Evolutionary conservation across 148 eudicot genomes (phyloP).

Genomic region (Vaccinium darrowii): DNA sequence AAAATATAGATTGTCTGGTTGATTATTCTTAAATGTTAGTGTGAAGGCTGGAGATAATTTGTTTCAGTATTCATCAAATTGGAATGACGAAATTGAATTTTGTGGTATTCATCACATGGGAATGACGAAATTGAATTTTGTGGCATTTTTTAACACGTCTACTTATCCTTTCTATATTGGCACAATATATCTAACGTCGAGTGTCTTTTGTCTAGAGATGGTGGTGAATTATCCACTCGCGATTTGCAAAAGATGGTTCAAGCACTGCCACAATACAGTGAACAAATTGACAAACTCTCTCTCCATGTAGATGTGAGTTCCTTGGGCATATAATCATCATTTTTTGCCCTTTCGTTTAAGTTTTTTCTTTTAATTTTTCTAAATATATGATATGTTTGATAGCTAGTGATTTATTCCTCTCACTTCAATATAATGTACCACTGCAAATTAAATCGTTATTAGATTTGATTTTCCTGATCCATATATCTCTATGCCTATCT

Average conservation of each 20-base stretch:
- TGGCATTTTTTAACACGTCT: not conserved
- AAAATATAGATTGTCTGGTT: not conserved
- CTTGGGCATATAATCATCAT: slow-evolving; percentile 10
- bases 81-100: not conserved
- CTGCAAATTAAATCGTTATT: not conserved
- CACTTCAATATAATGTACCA: not conserved
- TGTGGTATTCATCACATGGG: not conserved
- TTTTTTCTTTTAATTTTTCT: not conserved
- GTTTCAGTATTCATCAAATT: not conserved
- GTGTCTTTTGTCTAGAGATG: slow-evolving; percentile 43
- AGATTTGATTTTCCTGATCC: slow-evolving; percentile 4
- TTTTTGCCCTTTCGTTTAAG: not conserved
- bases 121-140: not conserved
- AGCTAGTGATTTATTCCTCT: not conserved
- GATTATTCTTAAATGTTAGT: not conserved
- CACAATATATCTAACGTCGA: slow-evolving; percentile 16
- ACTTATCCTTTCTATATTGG: not conserved
- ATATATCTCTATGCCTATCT: not conserved
- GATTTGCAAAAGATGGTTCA: slow-evolving; percentile 95
- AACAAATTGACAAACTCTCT: slow-evolving; percentile 89
- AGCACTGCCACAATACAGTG: slow-evolving; percentile 94
- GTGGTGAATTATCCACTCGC: slow-evolving; percentile 77
- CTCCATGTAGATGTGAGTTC: slow-evolving; percentile 92
- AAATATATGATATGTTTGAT: not conserved
- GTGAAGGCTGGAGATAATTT: not conserved